A percentile compares a stretch with the other conserved stretches of the same genome.
Conservation (phyloP, 306 rosid genomes). For the Quercus suber region DNA sequence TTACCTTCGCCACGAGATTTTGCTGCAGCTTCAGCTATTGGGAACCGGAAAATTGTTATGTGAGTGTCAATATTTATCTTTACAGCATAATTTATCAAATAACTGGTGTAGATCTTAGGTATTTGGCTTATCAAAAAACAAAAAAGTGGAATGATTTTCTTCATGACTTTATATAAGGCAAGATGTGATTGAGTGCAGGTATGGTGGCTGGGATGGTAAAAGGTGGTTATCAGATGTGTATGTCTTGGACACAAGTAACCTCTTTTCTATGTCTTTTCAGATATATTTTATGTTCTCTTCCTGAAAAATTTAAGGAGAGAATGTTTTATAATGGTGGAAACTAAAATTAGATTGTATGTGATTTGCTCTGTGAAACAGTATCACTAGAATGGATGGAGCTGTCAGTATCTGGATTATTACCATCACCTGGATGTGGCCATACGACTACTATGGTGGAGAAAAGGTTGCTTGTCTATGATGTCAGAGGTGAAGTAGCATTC, state of each 20-base stretch:
- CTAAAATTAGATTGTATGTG: conserved; percentile 15
- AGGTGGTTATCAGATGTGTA: conserved; percentile 93
- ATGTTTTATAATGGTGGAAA: conserved; percentile 4
- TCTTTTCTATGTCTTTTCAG: conserved; percentile 11
- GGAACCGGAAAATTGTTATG: conserved; percentile 87
- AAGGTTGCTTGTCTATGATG: conserved; percentile 86
- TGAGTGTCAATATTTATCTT: conserved; percentile 34
- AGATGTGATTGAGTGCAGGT: conserved; percentile 51
- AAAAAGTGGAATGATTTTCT: conserved; percentile 5
- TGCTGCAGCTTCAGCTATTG: conserved; percentile 90
- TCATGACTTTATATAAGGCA: conserved; percentile 5
- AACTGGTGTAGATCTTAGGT: not conserved
- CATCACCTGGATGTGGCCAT: conserved; percentile 95
- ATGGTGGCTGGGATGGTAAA: conserved; percentile 99
- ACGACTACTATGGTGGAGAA: conserved; percentile 89
- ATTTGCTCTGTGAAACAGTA: no score
- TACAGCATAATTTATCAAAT: not conserved
- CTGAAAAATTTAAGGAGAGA: not conserved
- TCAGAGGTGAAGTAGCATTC: conserved; percentile 65
- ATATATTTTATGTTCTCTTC: not conserved
- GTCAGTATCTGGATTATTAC: conserved; percentile 69
- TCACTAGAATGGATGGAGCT: conserved; percentile 96
- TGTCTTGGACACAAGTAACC: conserved; percentile 87
- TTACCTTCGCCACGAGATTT: conserved; percentile 90
- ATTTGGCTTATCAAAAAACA: not conserved